These are phyloP conservation scores for Moesziomyces globuligerus DNA, from an alignment of 1,284 basidiomycete genomes.

Conservation along the genomic window DNA sequence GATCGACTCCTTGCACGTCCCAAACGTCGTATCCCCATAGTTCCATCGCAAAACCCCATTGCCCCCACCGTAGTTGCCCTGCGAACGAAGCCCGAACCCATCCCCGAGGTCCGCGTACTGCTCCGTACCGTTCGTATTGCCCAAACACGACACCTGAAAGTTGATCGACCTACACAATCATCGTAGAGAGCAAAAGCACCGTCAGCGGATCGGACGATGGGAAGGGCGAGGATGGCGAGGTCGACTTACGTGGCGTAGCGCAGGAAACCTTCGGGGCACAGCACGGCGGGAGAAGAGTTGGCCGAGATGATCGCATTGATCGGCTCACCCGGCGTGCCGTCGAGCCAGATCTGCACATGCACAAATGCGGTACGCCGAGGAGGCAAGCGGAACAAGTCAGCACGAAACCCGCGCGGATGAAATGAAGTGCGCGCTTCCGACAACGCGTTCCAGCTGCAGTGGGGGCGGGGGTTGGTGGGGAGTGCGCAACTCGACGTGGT, in stretches of 20 bases:
- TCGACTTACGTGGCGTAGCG: constrained; percentile 58
- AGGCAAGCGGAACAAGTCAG: background rate
- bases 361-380: background rate
- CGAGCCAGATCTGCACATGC: constrained; percentile 32
- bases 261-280: constrained; percentile 61
- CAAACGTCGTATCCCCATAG: constrained; percentile 51
- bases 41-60: constrained; percentile 62
- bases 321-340: constrained; percentile 59
- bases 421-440: too few relatives aligned
- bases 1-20: constrained; percentile 75
- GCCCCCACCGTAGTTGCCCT: constrained; percentile 54
- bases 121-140: constrained; percentile 56
- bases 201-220: background rate
- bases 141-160: constrained; percentile 65
- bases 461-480: too few relatives aligned
- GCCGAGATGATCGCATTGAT: constrained; percentile 64
- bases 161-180: constrained; percentile 51
- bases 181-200: background rate
- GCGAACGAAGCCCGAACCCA: constrained; percentile 42
- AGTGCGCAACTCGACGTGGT: constrained; percentile 13
- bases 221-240: background rate
- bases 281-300: constrained; percentile 50
- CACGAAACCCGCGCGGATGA: background rate
- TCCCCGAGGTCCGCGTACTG: constrained; percentile 61
- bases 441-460: too few relatives aligned